Evolutionary conservation across 768 basidiomycete genomes (phyloP), one percentile per base, ranked within the genome.

Genomic region (Dioszegia hungarica): DNA sequence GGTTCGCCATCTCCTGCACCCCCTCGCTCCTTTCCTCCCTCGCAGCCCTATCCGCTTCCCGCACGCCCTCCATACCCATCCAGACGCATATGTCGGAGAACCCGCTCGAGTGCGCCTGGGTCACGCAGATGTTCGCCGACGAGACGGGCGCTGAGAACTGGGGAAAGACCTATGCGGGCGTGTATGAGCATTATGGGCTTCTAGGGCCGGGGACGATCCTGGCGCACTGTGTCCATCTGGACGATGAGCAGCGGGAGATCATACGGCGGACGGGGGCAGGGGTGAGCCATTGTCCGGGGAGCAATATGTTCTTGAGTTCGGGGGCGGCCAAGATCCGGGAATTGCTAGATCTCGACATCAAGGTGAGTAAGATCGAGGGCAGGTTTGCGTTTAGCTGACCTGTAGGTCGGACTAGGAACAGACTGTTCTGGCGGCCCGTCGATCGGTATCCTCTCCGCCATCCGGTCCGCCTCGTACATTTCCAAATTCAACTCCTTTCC

Each of bases 51-150:
- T 87, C 87, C 0, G 69, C 77, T 3, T 46, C 59, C 20, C 70
- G 79, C 2, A 82, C 88, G 65, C 81, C 84, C 3, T 61, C 76
- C 1, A 80, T 98, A 31, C 81, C 82, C 50, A 87, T 95, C 49
- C 94, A 98, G 77, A 97, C 94, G 2, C 94, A 97, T 74, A 85
- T 97, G 40, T 84, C 87, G 14, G 94, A 98, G 78, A 94, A 91
- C 73, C 77, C 70, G 1, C 70, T 79, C 20, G 94, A 98, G 75
- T 79, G 94, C 54, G 79, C 76, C 24, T 82, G 82, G 63, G 85
- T 88, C 1, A 80, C 82, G 51, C 64, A 78, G 45, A 79, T 89
- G 19, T 97, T 90, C 77, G 85, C 87, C 0, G 74, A 79, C 5
- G 37, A 49, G 47, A 33, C 47, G 17, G 24, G 24, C 19, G 47